A percentile compares a stretch with the other conserved stretches of the same genome.
Evolutionary conservation across 306 rosid genomes (phyloP).

Genomic region (Gynostemma pentaphyllum): DNA sequence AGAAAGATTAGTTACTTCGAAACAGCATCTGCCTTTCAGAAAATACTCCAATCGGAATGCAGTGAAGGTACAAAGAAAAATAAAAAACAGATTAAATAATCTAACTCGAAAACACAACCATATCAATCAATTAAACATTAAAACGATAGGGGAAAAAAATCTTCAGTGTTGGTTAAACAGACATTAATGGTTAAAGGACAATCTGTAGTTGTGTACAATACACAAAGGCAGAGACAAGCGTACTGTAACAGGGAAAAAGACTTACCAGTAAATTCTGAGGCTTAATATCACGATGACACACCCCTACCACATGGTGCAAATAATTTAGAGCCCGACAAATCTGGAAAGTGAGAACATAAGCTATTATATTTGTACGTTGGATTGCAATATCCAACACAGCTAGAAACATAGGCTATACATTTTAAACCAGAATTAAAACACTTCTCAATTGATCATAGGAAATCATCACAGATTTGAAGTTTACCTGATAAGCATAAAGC

Average conservation of each 20-base stretch:
- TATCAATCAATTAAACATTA: too few species aligned
- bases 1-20: too few species aligned
- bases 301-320: slow-evolving; percentile 69
- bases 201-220: background rate
- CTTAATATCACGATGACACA: slow-evolving; percentile 94
- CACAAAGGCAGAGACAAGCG: background rate
- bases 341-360: slow-evolving; percentile 36
- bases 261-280: slow-evolving; percentile 84
- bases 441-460: background rate
- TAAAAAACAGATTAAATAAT: too few species aligned
- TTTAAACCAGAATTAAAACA: background rate
- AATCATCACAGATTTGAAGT: background rate
- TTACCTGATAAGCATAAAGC: slow-evolving; percentile 74
- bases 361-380: background rate
- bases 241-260: background rate
- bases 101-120: too few species aligned
- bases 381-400: background rate
- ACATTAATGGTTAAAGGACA: too few species aligned
- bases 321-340: slow-evolving; percentile 85
- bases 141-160: too few species aligned
- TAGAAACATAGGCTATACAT: background rate
- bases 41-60: too few species aligned
- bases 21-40: too few species aligned
- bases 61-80: too few species aligned
- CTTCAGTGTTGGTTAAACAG: too few species aligned